Percentiles rank a stretch among this genome's conserved stretches.
These are phyloP conservation scores for Daldinia loculata DNA, from an alignment of 495 filamentous ascomycete genomes.

Conservation along the genomic window DNA sequence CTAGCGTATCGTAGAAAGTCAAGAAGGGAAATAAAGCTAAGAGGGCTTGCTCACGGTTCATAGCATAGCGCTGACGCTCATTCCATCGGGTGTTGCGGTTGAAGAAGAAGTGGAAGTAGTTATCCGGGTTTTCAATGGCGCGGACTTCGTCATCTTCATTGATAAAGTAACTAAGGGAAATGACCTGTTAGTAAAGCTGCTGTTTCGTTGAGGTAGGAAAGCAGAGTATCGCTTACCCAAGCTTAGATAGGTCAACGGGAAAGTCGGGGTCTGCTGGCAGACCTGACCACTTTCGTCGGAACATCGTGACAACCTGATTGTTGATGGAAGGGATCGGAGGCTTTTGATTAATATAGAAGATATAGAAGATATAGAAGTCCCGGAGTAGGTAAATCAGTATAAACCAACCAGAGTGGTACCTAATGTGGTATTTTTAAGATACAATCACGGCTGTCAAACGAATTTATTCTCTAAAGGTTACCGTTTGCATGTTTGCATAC, in stretches of 20 bases:
- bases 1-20: neutral
- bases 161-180: conserved; percentile 68
- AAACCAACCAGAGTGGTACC: too few species aligned
- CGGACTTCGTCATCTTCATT: conserved; percentile 76
- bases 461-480: neutral
- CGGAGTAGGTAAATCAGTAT: too few species aligned
- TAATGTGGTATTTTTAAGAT: neutral
- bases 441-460: neutral
- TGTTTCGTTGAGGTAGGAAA: neutral
- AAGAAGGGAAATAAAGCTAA: neutral
- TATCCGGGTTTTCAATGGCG: conserved; percentile 67
- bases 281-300: conserved; percentile 66
- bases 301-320: conserved; percentile 61
- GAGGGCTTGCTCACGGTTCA: conserved; percentile 65
- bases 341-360: neutral
- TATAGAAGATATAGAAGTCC: too few species aligned
- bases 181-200: conserved; percentile 20
- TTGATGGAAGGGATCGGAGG: neutral
- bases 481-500: neutral
- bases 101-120: conserved; percentile 76
- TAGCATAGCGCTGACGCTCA: conserved; percentile 70
- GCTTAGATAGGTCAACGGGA: conserved; percentile 65
- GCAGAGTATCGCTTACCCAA: conserved; percentile 67
- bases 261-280: conserved; percentile 77
- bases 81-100: conserved; percentile 77